Evolutionary conservation across 306 rosid genomes (phyloP), one percentile per base, ranked within the genome.

Genomic region (Sicyos baderoa): DNA sequence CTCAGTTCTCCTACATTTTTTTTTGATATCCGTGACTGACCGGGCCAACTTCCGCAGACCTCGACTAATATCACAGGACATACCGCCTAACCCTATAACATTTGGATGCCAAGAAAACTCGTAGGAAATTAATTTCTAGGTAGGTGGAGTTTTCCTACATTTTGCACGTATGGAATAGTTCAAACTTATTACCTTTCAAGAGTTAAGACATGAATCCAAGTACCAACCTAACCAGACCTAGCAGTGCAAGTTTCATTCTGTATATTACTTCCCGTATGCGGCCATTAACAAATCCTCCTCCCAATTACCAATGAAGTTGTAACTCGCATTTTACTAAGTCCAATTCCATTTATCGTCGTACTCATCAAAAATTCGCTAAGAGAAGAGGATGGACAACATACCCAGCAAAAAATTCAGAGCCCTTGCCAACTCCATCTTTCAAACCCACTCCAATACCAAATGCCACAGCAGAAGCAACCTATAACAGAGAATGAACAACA

Each of bases 321-420:
- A 19, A 42, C 10, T 64, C 5, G 12, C n/a, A 64, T 19, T 64
- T 5, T 0, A 35, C 42, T 35, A 9, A 29, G 32, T 13, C 0
- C 29, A 44, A 61, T 17, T 9, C 50, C 50, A 37, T 61, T 61
- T 62, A 7, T 40, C 29, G 0, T 37, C n/a, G n/a, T 37, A 62
- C 29, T 25, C 29, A 29, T 18, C 51, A 18, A 63, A 27, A 40
- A 11, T 6, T 40, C 10, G 22, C 23, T 16, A 35, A 7, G 35
- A 17, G 8, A 32, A 32, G 48, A 32, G 52, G 16, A 58, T 44
- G 45, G 68, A 29, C 14, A 72, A 23, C 88, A 65, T 89, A 93
- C 98, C 98, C 98, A 0, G 98, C 89, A 58, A 88, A 88, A 80
- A 89, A 93, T 73, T 93, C 97, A 0, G 96, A 56, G 22, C 96